Percentiles rank a stretch among this genome's conserved stretches.
These are phyloP conservation scores for Berberis vulgaris DNA, from an alignment of 164 flowering plant genomes.

Conservation along the genomic window DNA sequence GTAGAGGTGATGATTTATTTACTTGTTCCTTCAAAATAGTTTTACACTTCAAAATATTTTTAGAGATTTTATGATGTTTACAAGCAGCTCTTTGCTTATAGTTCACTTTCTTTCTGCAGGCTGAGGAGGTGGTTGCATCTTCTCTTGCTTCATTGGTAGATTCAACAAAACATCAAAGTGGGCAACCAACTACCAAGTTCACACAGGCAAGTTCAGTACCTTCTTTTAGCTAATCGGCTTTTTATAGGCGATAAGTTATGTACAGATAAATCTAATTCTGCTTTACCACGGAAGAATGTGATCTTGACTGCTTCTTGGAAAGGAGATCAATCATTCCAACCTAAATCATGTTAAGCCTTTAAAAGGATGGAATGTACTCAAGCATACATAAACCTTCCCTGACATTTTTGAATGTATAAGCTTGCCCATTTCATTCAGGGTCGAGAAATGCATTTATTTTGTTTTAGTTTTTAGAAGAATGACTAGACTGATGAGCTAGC, in stretches of 20 bases:
- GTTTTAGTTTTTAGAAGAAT: neutral
- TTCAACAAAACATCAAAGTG: conserved; percentile 22
- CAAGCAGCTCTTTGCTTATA: neutral
- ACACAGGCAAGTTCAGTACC: conserved; percentile 47
- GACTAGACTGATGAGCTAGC: neutral
- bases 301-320: neutral
- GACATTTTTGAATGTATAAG: too few relatives aligned
- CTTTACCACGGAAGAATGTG: neutral
- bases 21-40: conserved; percentile 19
- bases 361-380: too few relatives aligned
- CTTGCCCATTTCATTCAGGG: neutral
- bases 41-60: conserved; percentile 8
- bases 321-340: too few relatives aligned
- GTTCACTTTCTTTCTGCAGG: conserved; percentile 32
- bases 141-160: conserved; percentile 55
- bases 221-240: conserved; percentile 2
- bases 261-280: neutral
- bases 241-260: neutral
- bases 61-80: neutral
- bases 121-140: conserved; percentile 63
- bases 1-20: conserved; percentile 42
- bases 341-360: too few relatives aligned
- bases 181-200: conserved; percentile 34
- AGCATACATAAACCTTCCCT: too few relatives aligned
- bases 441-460: neutral